Conservation (phyloP, 371 early-diverging fungal species). For the Mortierella sp. region DNA sequence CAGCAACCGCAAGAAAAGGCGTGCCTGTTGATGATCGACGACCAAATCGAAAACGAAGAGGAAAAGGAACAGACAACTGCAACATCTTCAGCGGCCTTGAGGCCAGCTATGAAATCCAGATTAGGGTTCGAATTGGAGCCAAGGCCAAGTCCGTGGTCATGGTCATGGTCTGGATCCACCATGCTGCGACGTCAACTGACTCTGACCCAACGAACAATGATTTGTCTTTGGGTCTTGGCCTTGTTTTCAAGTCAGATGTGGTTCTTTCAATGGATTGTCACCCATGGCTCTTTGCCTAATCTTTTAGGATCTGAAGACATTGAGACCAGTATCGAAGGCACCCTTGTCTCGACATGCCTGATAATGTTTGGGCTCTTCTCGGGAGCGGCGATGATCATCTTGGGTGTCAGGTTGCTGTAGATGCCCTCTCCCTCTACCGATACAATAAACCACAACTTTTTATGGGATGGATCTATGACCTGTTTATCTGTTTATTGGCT, state of each 20-base stretch:
- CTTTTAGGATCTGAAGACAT: no score
- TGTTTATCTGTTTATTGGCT: no score
- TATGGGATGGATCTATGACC: no score
- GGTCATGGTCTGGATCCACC: neutral
- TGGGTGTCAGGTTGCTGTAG: slow-evolving; percentile 1
- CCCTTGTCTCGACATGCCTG: slow-evolving; percentile 8
- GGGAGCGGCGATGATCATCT: slow-evolving; percentile 4
- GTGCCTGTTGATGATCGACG: neutral
- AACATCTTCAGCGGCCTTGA: no score
- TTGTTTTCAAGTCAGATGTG: slow-evolving; percentile 11
- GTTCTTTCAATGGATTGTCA: slow-evolving; percentile 15
- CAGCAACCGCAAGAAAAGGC: no score
- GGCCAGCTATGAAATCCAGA: no score
- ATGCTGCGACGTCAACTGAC: neutral
- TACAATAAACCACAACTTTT: no score
- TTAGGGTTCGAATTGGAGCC: no score
- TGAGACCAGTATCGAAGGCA: neutral
- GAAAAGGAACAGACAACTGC: no score
- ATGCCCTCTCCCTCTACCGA: neutral
- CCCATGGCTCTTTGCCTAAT: no score
- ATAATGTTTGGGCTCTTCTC: slow-evolving; percentile 7
- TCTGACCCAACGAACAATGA: no score
- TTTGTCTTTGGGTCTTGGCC: slow-evolving; percentile 13
- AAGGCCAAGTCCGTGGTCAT: no score
- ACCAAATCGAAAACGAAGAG: neutral